These are phyloP conservation scores for Cladosporium sp. DNA, from an alignment of 2,329 filamentous ascomycete genomes.

Conservation along the genomic window DNA sequence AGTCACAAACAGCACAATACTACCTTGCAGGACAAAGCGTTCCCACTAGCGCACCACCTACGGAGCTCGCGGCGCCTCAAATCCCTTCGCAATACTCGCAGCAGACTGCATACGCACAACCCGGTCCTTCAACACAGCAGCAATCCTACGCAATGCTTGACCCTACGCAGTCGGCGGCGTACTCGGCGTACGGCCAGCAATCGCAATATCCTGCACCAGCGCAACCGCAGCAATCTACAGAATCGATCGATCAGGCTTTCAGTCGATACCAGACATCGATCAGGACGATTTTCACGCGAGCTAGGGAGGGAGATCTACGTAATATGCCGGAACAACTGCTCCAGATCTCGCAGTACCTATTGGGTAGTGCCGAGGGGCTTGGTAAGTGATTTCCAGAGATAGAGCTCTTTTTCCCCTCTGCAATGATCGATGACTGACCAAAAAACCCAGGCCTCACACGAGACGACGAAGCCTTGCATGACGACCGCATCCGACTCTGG, in stretches of 20 bases:
- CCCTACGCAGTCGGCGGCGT: constrained; percentile 36
- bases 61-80: constrained; percentile 55
- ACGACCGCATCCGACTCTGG: constrained; percentile 80
- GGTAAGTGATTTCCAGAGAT: constrained; percentile 47
- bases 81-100: constrained; percentile 60
- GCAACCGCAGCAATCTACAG: constrained; percentile 19
- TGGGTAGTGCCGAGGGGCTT: constrained; percentile 60
- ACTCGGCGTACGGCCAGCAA: constrained; percentile 20
- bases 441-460: constrained; percentile 65
- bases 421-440: not conserved
- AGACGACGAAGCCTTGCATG: constrained; percentile 72
- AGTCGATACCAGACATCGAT: constrained; percentile 54
- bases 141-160: constrained; percentile 52
- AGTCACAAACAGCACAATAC: constrained; percentile 63
- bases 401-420: not conserved
- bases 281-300: constrained; percentile 64
- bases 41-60: constrained; percentile 55
- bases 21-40: constrained; percentile 58
- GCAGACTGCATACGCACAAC: constrained; percentile 56
- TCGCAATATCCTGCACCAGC: constrained; percentile 21
- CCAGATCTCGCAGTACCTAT: constrained; percentile 61
- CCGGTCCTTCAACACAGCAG: constrained; percentile 47
- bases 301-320: constrained; percentile 56
- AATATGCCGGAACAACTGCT: constrained; percentile 57
- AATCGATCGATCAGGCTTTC: constrained; percentile 59